A percentile compares a stretch with the other conserved stretches of the same genome.
Conservation (phyloP, 176 grass and related monocot genomes). For the Cenchrus purpureus region DNA sequence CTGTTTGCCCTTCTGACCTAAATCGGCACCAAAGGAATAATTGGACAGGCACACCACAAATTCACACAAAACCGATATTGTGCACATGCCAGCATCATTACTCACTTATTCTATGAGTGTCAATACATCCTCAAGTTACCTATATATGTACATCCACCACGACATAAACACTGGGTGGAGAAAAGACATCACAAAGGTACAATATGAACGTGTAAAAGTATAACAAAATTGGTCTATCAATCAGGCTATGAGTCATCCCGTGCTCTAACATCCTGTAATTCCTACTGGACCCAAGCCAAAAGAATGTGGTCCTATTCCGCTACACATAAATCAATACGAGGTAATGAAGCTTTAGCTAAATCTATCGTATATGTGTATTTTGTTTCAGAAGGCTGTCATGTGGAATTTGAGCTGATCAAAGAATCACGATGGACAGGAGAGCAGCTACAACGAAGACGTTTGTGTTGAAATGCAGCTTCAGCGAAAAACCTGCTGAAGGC, state of each 20-base stretch:
- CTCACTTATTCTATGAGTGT: conserved; percentile 12
- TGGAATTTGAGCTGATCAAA: conserved; percentile 43
- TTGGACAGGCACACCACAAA: neutral
- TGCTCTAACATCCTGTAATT: conserved; percentile 43
- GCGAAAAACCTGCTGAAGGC: conserved; percentile 30
- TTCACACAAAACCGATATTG: neutral
- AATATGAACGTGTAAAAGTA: conserved; percentile 25
- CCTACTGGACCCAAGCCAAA: conserved; percentile 37
- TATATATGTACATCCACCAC: conserved; percentile 34
- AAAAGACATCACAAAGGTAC: conserved; percentile 22
- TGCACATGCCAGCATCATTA: neutral
- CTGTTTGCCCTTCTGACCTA: neutral
- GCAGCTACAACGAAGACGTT: neutral
- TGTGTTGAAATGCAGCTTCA: conserved; percentile 21
- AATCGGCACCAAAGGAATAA: neutral
- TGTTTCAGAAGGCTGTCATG: neutral
- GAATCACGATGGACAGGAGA: conserved; percentile 40
- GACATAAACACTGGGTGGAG: conserved; percentile 33
- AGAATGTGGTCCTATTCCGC: conserved; percentile 33
- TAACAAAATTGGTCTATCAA: conserved; percentile 37
- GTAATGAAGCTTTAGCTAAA: conserved; percentile 19
- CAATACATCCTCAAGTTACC: conserved; percentile 30
- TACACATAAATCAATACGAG: conserved; percentile 23
- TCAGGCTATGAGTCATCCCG: neutral
- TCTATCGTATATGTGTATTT: neutral